A percentile compares a stretch with the other conserved stretches of the same genome.
phyloP scores from a whole-genome alignment of 257 asterid genomes.

The Plantago elongata region DNA sequence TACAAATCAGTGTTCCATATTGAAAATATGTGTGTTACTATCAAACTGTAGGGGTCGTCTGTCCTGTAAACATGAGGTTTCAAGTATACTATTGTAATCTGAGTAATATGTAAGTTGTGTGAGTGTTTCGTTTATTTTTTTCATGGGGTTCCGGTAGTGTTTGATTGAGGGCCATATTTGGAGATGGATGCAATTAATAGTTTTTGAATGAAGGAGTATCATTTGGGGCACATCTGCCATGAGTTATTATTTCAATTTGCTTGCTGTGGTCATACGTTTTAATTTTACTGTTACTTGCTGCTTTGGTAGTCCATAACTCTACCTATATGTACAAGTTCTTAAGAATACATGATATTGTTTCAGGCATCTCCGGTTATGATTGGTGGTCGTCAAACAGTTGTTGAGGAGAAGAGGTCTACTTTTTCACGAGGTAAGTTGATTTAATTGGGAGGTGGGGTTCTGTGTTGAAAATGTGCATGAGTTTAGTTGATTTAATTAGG shows the following conservation, averaged over 20 bases:
- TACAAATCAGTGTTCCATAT: background rate
- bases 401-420: slow-evolving; percentile 61
- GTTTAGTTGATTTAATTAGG: too few species aligned
- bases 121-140: too few species aligned
- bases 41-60: background rate
- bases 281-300: background rate
- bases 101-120: too few species aligned
- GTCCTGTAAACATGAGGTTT: too few species aligned
- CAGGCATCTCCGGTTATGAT: slow-evolving; percentile 55
- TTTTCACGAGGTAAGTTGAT: slow-evolving; percentile 49
- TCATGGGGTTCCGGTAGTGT: too few species aligned
- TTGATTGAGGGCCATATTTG: too few species aligned
- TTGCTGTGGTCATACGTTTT: too few species aligned
- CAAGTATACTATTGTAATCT: too few species aligned
- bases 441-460: slow-evolving; percentile 4
- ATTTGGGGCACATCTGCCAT: too few species aligned
- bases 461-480: background rate
- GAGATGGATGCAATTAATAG: too few species aligned
- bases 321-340: background rate
- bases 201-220: too few species aligned
- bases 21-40: background rate
- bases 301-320: background rate
- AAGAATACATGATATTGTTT: slow-evolving; percentile 19
- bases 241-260: too few species aligned
- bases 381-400: slow-evolving; percentile 45